These are phyloP conservation scores for Haplographium delicatum DNA, from an alignment of 495 filamentous ascomycete species.

Conservation along the genomic window DNA sequence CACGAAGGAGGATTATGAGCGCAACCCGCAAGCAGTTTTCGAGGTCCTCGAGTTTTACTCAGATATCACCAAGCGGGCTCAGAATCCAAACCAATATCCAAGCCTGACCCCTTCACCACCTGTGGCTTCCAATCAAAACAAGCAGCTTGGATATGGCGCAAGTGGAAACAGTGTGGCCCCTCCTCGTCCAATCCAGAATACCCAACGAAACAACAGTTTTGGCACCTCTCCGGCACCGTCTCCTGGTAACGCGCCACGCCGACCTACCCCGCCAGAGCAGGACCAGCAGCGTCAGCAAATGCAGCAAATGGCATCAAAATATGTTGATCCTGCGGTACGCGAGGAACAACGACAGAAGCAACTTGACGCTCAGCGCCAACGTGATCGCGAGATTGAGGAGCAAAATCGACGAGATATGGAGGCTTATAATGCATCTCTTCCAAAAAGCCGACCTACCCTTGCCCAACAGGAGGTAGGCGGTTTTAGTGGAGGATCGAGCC, in stretches of 20 bases:
- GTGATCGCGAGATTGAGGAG: slow-evolving; percentile 57
- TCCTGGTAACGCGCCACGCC: slow-evolving; percentile 30
- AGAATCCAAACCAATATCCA: slow-evolving; percentile 74
- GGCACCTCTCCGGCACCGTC: slow-evolving; percentile 25
- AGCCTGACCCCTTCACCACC: slow-evolving; percentile 65
- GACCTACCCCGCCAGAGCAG: slow-evolving; percentile 37
- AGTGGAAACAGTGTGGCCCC: slow-evolving; percentile 68
- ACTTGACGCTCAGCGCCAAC: slow-evolving; percentile 30
- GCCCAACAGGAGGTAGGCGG: slow-evolving; percentile 88
- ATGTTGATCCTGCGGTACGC: slow-evolving; percentile 33
- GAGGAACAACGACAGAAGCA: slow-evolving; percentile 33
- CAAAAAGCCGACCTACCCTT: slow-evolving; percentile 65
- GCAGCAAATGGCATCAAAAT: slow-evolving; percentile 40
- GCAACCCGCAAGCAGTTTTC: slow-evolving; percentile 96
- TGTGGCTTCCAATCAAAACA: slow-evolving; percentile 49
- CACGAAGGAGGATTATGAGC: slow-evolving; percentile 95
- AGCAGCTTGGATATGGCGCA: slow-evolving; percentile 59
- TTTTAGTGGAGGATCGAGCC: slow-evolving; percentile 39
- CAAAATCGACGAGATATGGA: slow-evolving; percentile 68
- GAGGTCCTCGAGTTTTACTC: slow-evolving; percentile 98
- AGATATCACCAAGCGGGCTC: slow-evolving; percentile 81
- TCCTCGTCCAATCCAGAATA: slow-evolving; percentile 61
- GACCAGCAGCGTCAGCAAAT: slow-evolving; percentile 39
- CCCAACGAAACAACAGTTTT: slow-evolving; percentile 42
- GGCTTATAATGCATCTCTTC: slow-evolving; percentile 81